phyloP scores from a whole-genome alignment of 1,139 yeast species.

The Lodderomyces beijingensis region DNA sequence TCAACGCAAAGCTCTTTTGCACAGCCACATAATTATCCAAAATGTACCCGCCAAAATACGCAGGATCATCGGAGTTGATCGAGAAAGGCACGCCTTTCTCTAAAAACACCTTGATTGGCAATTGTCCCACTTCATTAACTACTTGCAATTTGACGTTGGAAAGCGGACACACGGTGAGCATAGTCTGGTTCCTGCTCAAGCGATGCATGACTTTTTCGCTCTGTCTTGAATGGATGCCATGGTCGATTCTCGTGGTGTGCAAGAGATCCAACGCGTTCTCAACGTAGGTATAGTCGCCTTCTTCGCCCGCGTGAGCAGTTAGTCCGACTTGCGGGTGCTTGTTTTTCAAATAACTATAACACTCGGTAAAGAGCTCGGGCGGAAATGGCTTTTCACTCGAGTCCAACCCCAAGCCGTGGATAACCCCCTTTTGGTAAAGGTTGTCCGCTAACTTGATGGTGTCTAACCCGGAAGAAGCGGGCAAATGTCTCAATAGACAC shows the following conservation, averaged over 20 bases:
- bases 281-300: constrained; percentile 69
- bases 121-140: constrained; percentile 58
- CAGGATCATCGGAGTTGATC: constrained; percentile 81
- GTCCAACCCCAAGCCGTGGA: constrained; percentile 73
- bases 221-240: constrained; percentile 64
- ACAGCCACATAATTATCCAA: constrained; percentile 68
- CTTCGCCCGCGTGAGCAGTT: constrained; percentile 89
- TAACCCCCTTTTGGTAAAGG: constrained; percentile 49
- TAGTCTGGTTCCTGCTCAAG: constrained; percentile 47
- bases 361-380: constrained; percentile 59
- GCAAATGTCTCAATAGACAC: constrained; percentile 75
- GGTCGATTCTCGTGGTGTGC: constrained; percentile 68
- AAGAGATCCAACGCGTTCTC: constrained; percentile 52
- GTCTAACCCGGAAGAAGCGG: constrained; percentile 51
- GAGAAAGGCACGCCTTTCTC: constrained; percentile 67
- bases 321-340: constrained; percentile 49
- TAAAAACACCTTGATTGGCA: constrained; percentile 59
- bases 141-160: constrained; percentile 73
- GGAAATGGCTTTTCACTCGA: constrained; percentile 75
- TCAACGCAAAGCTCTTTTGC: constrained; percentile 60
- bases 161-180: constrained; percentile 72
- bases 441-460: constrained; percentile 51
- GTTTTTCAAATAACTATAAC: constrained; percentile 47
- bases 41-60: constrained; percentile 80
- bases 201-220: constrained; percentile 49